phyloP scores from a whole-genome alignment of 129 eudicot genomes.

The Oenanthe sinensis region DNA sequence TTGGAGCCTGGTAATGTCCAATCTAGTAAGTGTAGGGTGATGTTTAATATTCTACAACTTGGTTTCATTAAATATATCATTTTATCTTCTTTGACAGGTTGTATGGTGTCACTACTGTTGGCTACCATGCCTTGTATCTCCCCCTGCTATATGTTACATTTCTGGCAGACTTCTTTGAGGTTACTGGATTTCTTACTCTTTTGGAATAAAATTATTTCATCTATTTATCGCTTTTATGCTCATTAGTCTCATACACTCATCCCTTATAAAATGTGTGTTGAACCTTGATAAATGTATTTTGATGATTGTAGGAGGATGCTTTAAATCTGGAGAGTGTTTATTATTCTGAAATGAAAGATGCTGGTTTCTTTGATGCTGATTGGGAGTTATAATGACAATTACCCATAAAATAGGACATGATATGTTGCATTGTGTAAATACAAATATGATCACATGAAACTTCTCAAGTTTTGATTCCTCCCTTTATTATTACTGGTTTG shows the following conservation, averaged over 20 bases:
- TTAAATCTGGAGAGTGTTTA: slow-evolving; percentile 39
- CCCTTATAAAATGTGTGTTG: neutral
- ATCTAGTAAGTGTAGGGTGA: neutral
- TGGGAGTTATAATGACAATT: slow-evolving; percentile 23
- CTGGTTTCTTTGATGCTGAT: slow-evolving; percentile 47
- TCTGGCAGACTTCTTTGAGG: slow-evolving; percentile 47
- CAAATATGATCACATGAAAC: neutral
- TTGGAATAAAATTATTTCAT: neutral
- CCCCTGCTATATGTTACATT: slow-evolving; percentile 41
- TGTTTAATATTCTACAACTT: neutral
- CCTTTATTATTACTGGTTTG: neutral
- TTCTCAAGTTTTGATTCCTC: neutral
- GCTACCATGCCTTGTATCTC: slow-evolving; percentile 44
- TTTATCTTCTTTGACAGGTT: slow-evolving; percentile 22
- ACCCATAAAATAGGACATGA: neutral
- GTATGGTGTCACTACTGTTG: slow-evolving; percentile 18
- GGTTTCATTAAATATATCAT: neutral
- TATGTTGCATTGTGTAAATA: slow-evolving; percentile 12
- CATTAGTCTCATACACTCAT: neutral
- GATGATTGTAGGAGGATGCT: slow-evolving; percentile 35
- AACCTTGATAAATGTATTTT: neutral
- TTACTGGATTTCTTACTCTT: slow-evolving; percentile 1
- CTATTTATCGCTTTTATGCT: neutral
- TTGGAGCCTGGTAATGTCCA: slow-evolving; percentile 35
- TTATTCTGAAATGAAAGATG: slow-evolving; percentile 53